These are phyloP conservation scores for Tilletiaria anomala DNA, from an alignment of 1,284 basidiomycete genomes.

Conservation along the genomic window DNA sequence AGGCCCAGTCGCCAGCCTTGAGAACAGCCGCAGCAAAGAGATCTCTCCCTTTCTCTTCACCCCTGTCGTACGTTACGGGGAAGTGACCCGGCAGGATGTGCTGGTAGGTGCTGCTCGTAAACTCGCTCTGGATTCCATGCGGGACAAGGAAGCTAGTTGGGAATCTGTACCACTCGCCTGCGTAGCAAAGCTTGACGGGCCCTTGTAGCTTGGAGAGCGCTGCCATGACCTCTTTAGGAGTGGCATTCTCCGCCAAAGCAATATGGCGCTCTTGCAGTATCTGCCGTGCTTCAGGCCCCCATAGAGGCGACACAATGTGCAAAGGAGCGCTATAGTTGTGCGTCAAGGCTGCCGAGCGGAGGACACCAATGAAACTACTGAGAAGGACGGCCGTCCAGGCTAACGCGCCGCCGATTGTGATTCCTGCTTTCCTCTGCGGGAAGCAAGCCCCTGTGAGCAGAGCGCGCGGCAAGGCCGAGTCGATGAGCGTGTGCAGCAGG, in stretches of 20 bases:
- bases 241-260: too few species aligned
- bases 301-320: slow-evolving; percentile 49
- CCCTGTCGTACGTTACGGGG: slow-evolving; percentile 7
- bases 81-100: slow-evolving; percentile 81
- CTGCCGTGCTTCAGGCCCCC: too few species aligned
- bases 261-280: too few species aligned
- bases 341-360: slow-evolving; percentile 6
- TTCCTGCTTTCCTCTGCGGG: slow-evolving; percentile 54
- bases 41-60: background rate
- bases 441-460: background rate
- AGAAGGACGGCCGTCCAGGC: slow-evolving; percentile 49
- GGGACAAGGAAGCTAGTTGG: slow-evolving; percentile 80
- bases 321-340: slow-evolving; percentile 47
- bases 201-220: slow-evolving; percentile 56
- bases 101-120: slow-evolving; percentile 74
- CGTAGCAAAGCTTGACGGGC: slow-evolving; percentile 54
- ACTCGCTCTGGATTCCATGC: slow-evolving; percentile 62
- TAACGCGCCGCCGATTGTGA: slow-evolving; percentile 51
- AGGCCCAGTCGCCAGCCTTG: slow-evolving; percentile 1
- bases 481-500: slow-evolving; percentile 43
- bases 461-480: slow-evolving; percentile 2
- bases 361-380: slow-evolving; percentile 5
- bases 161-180: slow-evolving; percentile 93
- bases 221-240: too few species aligned
- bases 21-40: slow-evolving; percentile 1